Conservation (phyloP, 2,329 filamentous ascomycete species). For the Trichoderma aggressivum region DNA sequence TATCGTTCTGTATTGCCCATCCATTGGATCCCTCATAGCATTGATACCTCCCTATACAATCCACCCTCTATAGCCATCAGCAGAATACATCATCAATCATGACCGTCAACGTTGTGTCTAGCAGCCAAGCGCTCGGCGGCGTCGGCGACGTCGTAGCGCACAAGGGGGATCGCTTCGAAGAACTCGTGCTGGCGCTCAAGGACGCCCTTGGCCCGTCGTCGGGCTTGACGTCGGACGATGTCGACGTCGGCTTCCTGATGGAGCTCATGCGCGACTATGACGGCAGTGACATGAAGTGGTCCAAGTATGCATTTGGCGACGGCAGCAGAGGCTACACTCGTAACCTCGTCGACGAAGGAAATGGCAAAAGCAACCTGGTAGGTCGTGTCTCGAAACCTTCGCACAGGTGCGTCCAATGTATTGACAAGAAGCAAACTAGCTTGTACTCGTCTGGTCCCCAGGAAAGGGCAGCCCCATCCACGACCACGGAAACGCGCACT, state of each 20-base stretch:
- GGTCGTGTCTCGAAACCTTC: constrained; percentile 25
- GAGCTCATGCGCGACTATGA: constrained; percentile 71
- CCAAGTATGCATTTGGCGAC: constrained; percentile 71
- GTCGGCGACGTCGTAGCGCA: constrained; percentile 25
- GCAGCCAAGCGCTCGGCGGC: constrained; percentile 22
- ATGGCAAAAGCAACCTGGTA: constrained; percentile 73
- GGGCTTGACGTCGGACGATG: constrained; percentile 76
- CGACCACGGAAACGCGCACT: constrained; percentile 85
- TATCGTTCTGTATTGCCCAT: neutral
- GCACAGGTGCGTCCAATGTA: neutral
- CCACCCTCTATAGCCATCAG: constrained; percentile 9
- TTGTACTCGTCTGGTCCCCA: constrained; percentile 86
- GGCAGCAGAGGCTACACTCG: constrained; percentile 70
- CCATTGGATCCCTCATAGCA: constrained; percentile 7
- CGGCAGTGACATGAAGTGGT: constrained; percentile 69
- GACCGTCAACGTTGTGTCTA: constrained; percentile 35
- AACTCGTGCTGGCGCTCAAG: constrained; percentile 71
- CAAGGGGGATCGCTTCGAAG: constrained; percentile 54
- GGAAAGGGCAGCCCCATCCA: constrained; percentile 82
- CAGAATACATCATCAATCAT: constrained; percentile 29
- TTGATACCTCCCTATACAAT: neutral
- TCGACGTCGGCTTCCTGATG: constrained; percentile 70
- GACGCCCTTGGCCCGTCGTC: constrained; percentile 73
- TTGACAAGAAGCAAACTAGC: constrained; percentile 44
- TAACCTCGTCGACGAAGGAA: constrained; percentile 86